Base-by-base conservation (phyloP, 1,284 basidiomycete genomes). In the Microbotryum silenes-acaulis region DNA sequence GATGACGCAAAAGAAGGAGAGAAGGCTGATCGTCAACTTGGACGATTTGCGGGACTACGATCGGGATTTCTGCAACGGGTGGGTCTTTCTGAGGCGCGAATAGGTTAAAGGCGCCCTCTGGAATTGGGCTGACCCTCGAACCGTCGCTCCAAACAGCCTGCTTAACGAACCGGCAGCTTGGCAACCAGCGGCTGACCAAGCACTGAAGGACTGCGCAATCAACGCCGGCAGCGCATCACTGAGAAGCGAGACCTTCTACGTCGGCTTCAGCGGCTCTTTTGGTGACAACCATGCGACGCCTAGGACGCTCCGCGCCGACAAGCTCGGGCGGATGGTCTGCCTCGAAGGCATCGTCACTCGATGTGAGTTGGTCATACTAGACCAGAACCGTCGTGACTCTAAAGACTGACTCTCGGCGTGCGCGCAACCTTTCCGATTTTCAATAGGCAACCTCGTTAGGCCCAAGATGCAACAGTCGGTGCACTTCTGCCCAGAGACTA, bases 271-370 rank as follows among this genome's bases (percentile, higher is more conserved):
- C 68, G 96, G 96, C 59, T 94, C 90, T n/a, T 99, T 99, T 75
- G 96, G 96, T 53, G 93, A 97, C 77, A 91, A 98, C 75, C 92
- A 97, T 76, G 89, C 94, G 77, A 97, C 89, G 76, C 96, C 96
- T 49, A 82, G 96, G 10, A 94, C 91, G 12, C 82, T 99, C 46
- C 83, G 87, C 63, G 88, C 91, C 53, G 81, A 84, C 62, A 87
- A 97, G 76, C 83, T 99, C 33, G 91, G 92, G 58, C 92, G 88
- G 77, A 91, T 98, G 90, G 89, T 98, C 72, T 93, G 88, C 47
- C 77, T 99, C 31, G 96, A 99, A 78, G 96, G 96, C 42, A 99
- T 99, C 73, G 91, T 99, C 62, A 98, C 96, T 3, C 84, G 94
- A 66, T 98, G 94, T 81, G 57, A 65, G 79, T 70, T 42, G 29